Conservation (phyloP, 2,329 filamentous ascomycete genomes). For the Mycosphaerella sp. region DNA sequence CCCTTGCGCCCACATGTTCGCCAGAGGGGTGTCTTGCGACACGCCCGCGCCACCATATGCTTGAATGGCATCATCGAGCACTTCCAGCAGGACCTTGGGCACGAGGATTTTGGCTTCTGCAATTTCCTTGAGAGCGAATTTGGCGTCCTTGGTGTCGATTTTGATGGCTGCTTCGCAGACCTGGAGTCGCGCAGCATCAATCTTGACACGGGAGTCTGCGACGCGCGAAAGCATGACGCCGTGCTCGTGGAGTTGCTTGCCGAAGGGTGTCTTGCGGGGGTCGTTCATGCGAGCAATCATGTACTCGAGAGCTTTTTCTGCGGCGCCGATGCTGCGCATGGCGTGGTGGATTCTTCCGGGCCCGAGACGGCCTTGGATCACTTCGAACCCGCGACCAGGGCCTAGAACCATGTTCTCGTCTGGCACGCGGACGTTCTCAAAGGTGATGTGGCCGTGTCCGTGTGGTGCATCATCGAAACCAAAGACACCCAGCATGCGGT, state of each 20-base stretch:
- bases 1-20: conserved; percentile 43
- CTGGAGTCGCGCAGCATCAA: conserved; percentile 81
- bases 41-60: conserved; percentile 85
- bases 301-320: conserved; percentile 89
- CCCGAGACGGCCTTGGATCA: conserved; percentile 93
- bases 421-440: conserved; percentile 85
- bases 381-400: conserved; percentile 91
- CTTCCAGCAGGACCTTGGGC: conserved; percentile 70
- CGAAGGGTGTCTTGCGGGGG: conserved; percentile 82
- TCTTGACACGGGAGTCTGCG: conserved; percentile 84
- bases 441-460: conserved; percentile 87
- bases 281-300: conserved; percentile 94
- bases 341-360: conserved; percentile 96
- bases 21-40: conserved; percentile 87
- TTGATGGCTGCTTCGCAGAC: conserved; percentile 93
- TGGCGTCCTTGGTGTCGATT: conserved; percentile 85
- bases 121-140: conserved; percentile 86
- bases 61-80: conserved; percentile 86
- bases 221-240: conserved; percentile 95
- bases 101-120: conserved; percentile 92
- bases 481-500: conserved; percentile 90
- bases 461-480: conserved; percentile 97
- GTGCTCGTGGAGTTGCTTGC: conserved; percentile 78
- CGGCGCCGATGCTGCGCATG: conserved; percentile 87
- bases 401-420: conserved; percentile 79